Evolutionary conservation across 2,329 filamentous ascomycete genomes (phyloP).

Genomic region (Fusarium agapanthi): DNA sequence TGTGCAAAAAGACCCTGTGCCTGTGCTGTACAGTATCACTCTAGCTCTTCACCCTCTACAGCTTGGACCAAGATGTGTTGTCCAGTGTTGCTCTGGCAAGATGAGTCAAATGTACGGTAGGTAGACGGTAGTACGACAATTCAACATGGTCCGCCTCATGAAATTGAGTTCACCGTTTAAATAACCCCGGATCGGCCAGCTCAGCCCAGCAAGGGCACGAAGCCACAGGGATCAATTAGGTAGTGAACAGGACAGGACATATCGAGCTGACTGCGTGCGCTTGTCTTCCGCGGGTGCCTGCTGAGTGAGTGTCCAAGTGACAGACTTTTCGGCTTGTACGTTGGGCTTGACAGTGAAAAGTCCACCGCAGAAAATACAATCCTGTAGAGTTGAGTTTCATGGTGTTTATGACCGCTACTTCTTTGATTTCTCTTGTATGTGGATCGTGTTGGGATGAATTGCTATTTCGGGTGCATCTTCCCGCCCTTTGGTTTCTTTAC

Average conservation of each 20-base stretch:
- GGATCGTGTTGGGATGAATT: conserved; percentile 14
- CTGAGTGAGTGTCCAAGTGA: background rate
- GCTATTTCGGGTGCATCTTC: background rate
- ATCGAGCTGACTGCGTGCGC: conserved; percentile 10
- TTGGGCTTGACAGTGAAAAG: background rate
- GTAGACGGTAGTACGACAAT: background rate
- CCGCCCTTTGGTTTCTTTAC: background rate
- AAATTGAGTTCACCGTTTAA: conserved; percentile 20
- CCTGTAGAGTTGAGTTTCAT: background rate
- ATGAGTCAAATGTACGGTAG: conserved; percentile 26
- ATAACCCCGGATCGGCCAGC: conserved; percentile 30
- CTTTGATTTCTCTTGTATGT: conserved; percentile 10
- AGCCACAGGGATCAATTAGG: conserved; percentile 9
- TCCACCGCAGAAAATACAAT: background rate
- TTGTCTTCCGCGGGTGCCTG: conserved; percentile 16
- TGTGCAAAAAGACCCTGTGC: conserved; percentile 9
- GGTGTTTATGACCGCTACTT: background rate
- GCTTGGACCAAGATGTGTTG: conserved; percentile 33
- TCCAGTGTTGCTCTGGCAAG: conserved; percentile 31
- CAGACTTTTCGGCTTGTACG: conserved; percentile 18
- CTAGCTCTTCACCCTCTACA: background rate
- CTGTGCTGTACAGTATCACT: conserved; percentile 3
- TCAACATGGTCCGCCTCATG: conserved; percentile 10
- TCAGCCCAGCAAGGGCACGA: conserved; percentile 14
- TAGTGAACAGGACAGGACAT: conserved; percentile 3